Evolutionary conservation across 192 early-diverging fungal genomes (phyloP).

Genomic region (Dissophora globulifera): DNA sequence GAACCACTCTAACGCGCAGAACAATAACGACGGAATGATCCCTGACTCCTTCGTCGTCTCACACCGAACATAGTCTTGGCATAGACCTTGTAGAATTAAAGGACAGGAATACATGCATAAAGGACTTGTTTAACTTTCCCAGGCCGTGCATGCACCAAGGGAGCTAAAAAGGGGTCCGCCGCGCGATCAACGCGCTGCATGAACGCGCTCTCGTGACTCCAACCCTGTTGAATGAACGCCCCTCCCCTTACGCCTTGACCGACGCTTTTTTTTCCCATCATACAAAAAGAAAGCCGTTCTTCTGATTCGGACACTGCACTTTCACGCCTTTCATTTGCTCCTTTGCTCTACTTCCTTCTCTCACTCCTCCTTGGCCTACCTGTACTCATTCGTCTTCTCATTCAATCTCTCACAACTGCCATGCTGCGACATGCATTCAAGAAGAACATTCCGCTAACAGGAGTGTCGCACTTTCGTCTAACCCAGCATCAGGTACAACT

Average conservation of each 20-base stretch:
- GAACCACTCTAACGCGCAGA: conserved; percentile 43
- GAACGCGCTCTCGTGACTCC: no score
- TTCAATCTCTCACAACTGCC: background rate
- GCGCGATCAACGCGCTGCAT: no score
- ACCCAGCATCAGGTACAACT: conserved; percentile 20
- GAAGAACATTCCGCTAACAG: conserved; percentile 8
- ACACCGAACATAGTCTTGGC: conserved; percentile 35
- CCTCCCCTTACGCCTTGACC: no score
- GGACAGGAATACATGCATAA: no score
- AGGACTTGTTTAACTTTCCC: no score
- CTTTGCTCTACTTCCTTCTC: background rate
- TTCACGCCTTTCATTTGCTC: no score
- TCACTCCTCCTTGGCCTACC: background rate
- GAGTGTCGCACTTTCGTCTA: conserved; percentile 11
- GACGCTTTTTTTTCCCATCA: no score
- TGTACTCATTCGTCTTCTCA: background rate
- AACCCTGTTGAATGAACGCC: no score
- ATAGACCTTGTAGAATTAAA: background rate
- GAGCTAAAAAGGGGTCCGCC: no score
- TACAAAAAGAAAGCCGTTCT: no score
- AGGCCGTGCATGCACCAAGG: no score
- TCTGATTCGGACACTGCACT: no score
- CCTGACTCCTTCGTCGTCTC: conserved; percentile 51
- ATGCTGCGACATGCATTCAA: conserved; percentile 27
- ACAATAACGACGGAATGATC: conserved; percentile 42